These are phyloP conservation scores for Meyerozyma elateridarum DNA, from an alignment of 1,139 yeast species.

Conservation along the genomic window DNA sequence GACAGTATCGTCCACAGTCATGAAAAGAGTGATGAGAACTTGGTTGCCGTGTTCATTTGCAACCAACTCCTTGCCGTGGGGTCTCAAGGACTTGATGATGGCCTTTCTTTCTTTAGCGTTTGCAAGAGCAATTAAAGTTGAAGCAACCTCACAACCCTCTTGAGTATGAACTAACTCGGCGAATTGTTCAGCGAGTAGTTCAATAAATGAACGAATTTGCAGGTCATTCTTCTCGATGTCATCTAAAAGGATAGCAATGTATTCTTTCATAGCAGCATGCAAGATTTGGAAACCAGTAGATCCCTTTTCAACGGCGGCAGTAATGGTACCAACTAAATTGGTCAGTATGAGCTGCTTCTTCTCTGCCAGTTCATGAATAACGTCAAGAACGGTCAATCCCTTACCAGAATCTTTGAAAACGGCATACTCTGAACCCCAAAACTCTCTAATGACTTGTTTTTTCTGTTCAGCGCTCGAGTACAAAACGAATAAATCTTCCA, in stretches of 20 bases:
- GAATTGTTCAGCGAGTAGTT: constrained; percentile 77
- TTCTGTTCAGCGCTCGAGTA: constrained; percentile 83
- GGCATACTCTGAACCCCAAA: constrained; percentile 97
- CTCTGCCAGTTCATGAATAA: constrained; percentile 69
- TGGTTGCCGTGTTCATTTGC: constrained; percentile 82
- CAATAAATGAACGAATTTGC: constrained; percentile 79
- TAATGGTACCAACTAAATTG: constrained; percentile 77
- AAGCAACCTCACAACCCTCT: constrained; percentile 91
- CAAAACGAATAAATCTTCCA: constrained; percentile 85
- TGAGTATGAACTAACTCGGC: constrained; percentile 94
- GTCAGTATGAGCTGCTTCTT: constrained; percentile 72
- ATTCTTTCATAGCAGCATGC: constrained; percentile 95
- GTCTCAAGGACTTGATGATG: constrained; percentile 66
- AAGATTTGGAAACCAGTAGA: constrained; percentile 94
- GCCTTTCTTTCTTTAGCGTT: constrained; percentile 89
- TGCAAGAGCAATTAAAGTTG: constrained; percentile 72
- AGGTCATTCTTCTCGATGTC: constrained; percentile 42
- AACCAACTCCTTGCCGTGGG: constrained; percentile 68
- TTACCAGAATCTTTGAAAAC: constrained; percentile 76
- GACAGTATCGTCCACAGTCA: constrained; percentile 93
- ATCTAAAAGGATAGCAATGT: constrained; percentile 60
- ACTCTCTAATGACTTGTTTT: constrained; percentile 88
- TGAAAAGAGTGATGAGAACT: constrained; percentile 72
- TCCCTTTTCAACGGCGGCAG: constrained; percentile 91
- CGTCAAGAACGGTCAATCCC: constrained; percentile 59